Conservation (phyloP, 345 rosid species). For the Odontarrhena argentea region DNA sequence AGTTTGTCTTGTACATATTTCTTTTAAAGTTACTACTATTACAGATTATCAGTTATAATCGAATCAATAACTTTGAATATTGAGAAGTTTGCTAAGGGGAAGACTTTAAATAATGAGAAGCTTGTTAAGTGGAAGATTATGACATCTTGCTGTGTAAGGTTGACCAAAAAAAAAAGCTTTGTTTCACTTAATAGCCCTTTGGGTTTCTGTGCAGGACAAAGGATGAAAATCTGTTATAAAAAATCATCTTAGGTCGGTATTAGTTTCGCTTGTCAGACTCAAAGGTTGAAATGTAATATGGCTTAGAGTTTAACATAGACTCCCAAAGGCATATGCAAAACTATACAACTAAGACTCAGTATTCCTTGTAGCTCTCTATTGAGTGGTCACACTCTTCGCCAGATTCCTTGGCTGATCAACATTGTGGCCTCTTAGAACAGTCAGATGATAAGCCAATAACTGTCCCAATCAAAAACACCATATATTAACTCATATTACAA, state of each 20-base stretch:
- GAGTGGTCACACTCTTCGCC: conserved; percentile 84
- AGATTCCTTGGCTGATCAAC: conserved; percentile 95
- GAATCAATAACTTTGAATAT: neutral
- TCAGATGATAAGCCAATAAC: conserved; percentile 89
- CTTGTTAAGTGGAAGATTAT: neutral
- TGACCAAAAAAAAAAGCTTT: no score
- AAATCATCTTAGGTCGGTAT: no score
- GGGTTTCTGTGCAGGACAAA: no score
- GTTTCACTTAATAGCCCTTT: no score
- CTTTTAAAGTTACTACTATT: neutral
- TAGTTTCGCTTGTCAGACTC: neutral
- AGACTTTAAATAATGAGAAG: no score
- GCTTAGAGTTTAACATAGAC: neutral
- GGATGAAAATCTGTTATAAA: no score
- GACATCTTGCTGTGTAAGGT: neutral
- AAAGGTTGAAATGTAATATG: neutral
- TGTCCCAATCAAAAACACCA: conserved; percentile 35
- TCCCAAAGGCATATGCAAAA: conserved; percentile 3
- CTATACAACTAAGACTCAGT: conserved; percentile 29
- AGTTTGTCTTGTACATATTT: neutral
- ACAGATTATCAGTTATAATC: neutral
- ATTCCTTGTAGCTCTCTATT: conserved; percentile 40
- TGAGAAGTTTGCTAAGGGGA: neutral
- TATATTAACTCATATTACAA: neutral
- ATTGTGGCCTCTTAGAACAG: conserved; percentile 77